Conservation (phyloP, 768 basidiomycete genomes). For the Amanita exitialis region DNA sequence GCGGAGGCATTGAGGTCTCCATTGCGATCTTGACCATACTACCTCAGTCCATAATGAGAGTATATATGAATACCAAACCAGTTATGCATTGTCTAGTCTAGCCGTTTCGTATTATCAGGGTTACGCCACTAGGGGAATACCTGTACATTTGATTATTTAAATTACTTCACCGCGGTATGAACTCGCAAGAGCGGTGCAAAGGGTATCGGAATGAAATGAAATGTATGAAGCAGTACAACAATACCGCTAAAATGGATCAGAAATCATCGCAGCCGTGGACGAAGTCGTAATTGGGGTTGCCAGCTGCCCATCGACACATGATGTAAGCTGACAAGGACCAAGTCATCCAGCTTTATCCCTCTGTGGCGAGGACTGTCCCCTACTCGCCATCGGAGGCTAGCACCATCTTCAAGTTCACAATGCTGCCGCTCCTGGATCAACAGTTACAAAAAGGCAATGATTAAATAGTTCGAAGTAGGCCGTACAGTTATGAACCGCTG, state of each 20-base stretch:
- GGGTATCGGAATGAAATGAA: not conserved
- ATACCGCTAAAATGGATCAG: not conserved
- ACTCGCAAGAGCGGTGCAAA: not conserved
- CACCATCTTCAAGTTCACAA: constrained; percentile 52
- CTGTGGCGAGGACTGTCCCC: constrained; percentile 28
- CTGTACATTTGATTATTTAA: not conserved
- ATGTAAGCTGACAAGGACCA: constrained; percentile 69
- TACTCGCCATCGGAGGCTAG: constrained; percentile 54
- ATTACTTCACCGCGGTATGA: not conserved
- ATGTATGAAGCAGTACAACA: not conserved
- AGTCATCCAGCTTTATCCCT: constrained; percentile 52
- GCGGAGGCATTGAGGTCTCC: constrained; percentile 26
- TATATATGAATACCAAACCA: not conserved
- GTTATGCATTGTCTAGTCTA: not conserved
- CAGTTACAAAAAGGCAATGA: constrained; percentile 5
- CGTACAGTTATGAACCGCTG: constrained; percentile 56
- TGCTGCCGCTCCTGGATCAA: constrained; percentile 34
- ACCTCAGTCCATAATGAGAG: not conserved
- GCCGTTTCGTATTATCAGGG: not conserved
- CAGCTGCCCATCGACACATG: constrained; percentile 78
- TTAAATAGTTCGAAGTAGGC: constrained; percentile 3
- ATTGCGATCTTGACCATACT: constrained; percentile 14
- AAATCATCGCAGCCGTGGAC: constrained; percentile 9
- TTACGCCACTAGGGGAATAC: not conserved
- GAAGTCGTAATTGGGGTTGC: constrained; percentile 61